A percentile compares a stretch with the other conserved stretches of the same genome.
phyloP scores from a whole-genome alignment of 106 monocot genomes.

The Dactylorhiza incarnata region DNA sequence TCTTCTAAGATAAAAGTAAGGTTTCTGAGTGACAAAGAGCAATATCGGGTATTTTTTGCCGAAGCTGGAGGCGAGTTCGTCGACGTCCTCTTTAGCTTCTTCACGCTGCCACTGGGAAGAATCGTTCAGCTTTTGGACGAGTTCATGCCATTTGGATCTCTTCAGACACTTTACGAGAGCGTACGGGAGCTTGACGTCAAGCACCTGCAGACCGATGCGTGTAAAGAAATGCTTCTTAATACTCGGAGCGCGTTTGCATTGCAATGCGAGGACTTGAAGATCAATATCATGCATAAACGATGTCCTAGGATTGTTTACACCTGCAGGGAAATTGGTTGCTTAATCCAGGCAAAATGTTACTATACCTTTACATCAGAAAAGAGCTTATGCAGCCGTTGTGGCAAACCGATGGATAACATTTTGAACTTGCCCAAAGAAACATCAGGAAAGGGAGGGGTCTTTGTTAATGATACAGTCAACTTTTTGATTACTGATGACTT shows the following conservation, averaged over 20 bases:
- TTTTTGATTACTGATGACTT: slow-evolving; percentile 26
- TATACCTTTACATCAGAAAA: not conserved
- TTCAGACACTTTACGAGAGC: slow-evolving; percentile 34
- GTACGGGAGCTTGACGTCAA: slow-evolving; percentile 18
- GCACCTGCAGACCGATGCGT: slow-evolving; percentile 15
- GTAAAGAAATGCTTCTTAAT: slow-evolving; percentile 31
- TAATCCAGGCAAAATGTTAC: not conserved
- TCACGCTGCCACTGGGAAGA: slow-evolving; percentile 37
- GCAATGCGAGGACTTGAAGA: slow-evolving; percentile 7
- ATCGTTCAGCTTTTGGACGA: slow-evolving; percentile 23
- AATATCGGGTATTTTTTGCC: slow-evolving; percentile 34
- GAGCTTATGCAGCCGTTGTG: not conserved
- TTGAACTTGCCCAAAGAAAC: not conserved
- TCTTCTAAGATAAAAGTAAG: not conserved
- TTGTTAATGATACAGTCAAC: slow-evolving; percentile 4
- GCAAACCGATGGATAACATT: not conserved
- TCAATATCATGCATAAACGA: slow-evolving; percentile 3
- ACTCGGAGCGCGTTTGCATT: slow-evolving; percentile 7
- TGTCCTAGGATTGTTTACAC: slow-evolving; percentile 5
- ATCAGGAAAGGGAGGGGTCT: slow-evolving; percentile 13
- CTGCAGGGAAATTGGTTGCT: not conserved
- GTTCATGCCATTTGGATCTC: slow-evolving; percentile 8
- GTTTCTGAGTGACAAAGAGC: slow-evolving; percentile 20
- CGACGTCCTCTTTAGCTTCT: slow-evolving; percentile 48
- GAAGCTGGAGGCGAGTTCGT: slow-evolving; percentile 32